phyloP scores from a whole-genome alignment of 1,284 basidiomycete genomes.

The Moesziomyces sp. region DNA sequence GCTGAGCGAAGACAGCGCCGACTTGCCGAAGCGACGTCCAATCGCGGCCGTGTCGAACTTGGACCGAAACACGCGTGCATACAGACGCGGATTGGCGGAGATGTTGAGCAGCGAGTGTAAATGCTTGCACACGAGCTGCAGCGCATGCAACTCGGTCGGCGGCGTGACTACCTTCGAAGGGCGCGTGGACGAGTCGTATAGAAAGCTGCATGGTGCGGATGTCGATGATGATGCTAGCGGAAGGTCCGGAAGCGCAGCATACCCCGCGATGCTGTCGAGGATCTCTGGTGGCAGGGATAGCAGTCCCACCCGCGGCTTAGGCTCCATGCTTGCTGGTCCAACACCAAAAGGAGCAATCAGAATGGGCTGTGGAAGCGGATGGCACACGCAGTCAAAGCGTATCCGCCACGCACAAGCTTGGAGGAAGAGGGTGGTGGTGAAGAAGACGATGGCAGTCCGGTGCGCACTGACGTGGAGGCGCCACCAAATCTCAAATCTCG shows the following conservation, averaged over 20 bases:
- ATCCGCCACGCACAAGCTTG: too few relatives aligned
- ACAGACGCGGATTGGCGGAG: conserved; percentile 53
- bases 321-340: too few relatives aligned
- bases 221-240: conserved; percentile 25
- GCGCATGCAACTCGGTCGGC: conserved; percentile 44
- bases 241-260: conserved; percentile 33
- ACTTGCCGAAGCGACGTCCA: conserved; percentile 46
- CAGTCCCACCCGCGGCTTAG: conserved; percentile 11
- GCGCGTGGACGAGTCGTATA: conserved; percentile 30
- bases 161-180: conserved; percentile 39
- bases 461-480: too few relatives aligned
- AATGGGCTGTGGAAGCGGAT: too few relatives aligned
- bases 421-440: too few relatives aligned
- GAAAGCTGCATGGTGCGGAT: conserved; percentile 29
- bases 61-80: conserved; percentile 57
- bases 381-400: too few relatives aligned
- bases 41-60: conserved; percentile 62
- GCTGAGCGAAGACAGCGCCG: conserved; percentile 36
- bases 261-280: conserved; percentile 53
- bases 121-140: conserved; percentile 51
- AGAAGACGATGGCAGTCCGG: too few relatives aligned
- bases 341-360: too few relatives aligned
- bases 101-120: conserved; percentile 48
- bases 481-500: too few relatives aligned
- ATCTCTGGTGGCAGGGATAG: conserved; percentile 53